phyloP scores from a whole-genome alignment of 371 early-diverging fungal species.

The Actinomortierella ambigua region DNA sequence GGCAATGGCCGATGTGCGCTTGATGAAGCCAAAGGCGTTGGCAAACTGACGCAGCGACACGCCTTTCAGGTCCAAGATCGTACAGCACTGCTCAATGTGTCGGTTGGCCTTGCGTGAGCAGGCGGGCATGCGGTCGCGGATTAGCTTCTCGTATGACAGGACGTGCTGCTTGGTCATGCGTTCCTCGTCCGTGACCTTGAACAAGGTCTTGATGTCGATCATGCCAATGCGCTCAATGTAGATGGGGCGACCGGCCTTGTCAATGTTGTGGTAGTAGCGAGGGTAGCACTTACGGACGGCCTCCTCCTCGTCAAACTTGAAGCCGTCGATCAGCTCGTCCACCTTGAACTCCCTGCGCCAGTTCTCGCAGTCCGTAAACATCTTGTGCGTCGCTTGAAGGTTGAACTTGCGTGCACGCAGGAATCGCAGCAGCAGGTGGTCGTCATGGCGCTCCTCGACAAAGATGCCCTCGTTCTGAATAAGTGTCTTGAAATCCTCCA shows the following conservation, averaged over 20 bases:
- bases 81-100: slow-evolving; percentile 71
- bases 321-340: slow-evolving; percentile 49
- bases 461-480: slow-evolving; percentile 50
- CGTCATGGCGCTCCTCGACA: slow-evolving; percentile 63
- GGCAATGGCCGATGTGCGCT: slow-evolving; percentile 66
- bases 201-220: slow-evolving; percentile 62
- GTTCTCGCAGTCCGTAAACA: slow-evolving; percentile 65
- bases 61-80: slow-evolving; percentile 75
- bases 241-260: slow-evolving; percentile 74
- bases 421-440: slow-evolving; percentile 71
- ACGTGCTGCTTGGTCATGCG: slow-evolving; percentile 69
- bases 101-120: slow-evolving; percentile 56
- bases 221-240: slow-evolving; percentile 72
- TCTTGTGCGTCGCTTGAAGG: slow-evolving; percentile 59
- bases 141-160: slow-evolving; percentile 68
- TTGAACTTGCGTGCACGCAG: slow-evolving; percentile 75
- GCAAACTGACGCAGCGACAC: slow-evolving; percentile 64
- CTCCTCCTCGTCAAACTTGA: slow-evolving; percentile 53
- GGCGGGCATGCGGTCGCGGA: slow-evolving; percentile 62
- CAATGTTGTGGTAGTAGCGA: slow-evolving; percentile 77
- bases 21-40: slow-evolving; percentile 60
- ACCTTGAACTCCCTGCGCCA: slow-evolving; percentile 67
- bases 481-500: slow-evolving; percentile 58
- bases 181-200: slow-evolving; percentile 61
- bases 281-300: slow-evolving; percentile 61